Evolutionary conservation across 2,329 filamentous ascomycete species (phyloP).

Genomic region (Fusarium metavorans): DNA sequence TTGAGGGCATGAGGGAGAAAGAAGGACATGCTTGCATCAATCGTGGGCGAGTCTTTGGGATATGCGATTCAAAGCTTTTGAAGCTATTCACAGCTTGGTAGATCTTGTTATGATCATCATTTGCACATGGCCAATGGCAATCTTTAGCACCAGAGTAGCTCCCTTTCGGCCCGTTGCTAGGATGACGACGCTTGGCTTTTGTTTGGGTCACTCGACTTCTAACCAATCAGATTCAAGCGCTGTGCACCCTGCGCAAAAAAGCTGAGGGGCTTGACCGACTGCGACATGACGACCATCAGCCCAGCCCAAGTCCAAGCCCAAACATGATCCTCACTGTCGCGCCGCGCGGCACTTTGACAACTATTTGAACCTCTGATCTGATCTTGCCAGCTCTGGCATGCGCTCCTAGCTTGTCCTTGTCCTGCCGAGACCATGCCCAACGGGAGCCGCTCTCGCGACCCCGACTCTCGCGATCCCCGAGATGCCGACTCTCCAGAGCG

Average conservation of each 20-base stretch:
- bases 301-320: slow-evolving; percentile 10
- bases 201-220: slow-evolving; percentile 25
- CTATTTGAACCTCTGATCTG: not conserved
- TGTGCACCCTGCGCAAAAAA: slow-evolving; percentile 23
- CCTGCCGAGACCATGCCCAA: slow-evolving; percentile 37
- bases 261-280: slow-evolving; percentile 41
- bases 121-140: not conserved
- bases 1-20: not conserved
- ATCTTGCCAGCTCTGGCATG: slow-evolving; percentile 27
- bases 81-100: not conserved
- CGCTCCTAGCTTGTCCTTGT: slow-evolving; percentile 24
- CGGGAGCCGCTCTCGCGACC: slow-evolving; percentile 38
- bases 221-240: slow-evolving; percentile 37
- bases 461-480: slow-evolving; percentile 38
- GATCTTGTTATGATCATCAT: not conserved
- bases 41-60: not conserved
- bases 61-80: not conserved
- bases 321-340: slow-evolving; percentile 26
- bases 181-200: slow-evolving; percentile 33
- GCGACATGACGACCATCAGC: slow-evolving; percentile 27
- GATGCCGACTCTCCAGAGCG: slow-evolving; percentile 38
- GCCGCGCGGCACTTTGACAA: slow-evolving; percentile 4
- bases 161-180: slow-evolving; percentile 21
- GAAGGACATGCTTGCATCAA: not conserved
- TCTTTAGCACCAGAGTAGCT: not conserved